Conservation (phyloP, 176 grass and related monocot species). For the Phoenix dactylifera region DNA sequence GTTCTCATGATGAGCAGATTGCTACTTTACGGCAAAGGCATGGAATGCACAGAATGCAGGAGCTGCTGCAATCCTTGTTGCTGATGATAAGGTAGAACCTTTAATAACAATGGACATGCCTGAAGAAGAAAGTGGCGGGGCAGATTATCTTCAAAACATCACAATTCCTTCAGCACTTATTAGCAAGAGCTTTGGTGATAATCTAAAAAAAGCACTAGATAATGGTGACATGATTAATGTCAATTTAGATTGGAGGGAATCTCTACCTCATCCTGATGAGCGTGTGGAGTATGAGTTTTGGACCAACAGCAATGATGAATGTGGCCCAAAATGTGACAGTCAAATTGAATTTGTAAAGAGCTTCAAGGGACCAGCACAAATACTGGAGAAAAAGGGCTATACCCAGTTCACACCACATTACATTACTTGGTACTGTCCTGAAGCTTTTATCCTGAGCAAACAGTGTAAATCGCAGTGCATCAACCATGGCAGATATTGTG, state of each 20-base stretch:
- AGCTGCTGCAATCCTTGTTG: conserved; percentile 69
- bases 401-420: conserved; percentile 81
- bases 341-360: conserved; percentile 86
- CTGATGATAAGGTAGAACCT: conserved; percentile 78
- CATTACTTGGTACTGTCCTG: conserved; percentile 83
- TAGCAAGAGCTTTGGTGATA: conserved; percentile 60
- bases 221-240: conserved; percentile 74
- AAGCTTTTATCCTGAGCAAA: conserved; percentile 56
- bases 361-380: conserved; percentile 73
- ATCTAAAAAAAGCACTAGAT: conserved; percentile 41
- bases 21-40: conserved; percentile 88
- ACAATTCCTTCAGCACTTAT: conserved; percentile 74
- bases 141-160: conserved; percentile 64
- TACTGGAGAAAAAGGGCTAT: conserved; percentile 82
- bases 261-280: conserved; percentile 74
- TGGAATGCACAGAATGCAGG: conserved; percentile 87
- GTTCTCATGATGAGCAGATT: conserved; percentile 31
- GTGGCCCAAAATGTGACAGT: conserved; percentile 73
- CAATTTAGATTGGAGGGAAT: conserved; percentile 86
- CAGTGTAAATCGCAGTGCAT: conserved; percentile 79
- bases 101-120: conserved; percentile 94
- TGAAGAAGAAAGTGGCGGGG: conserved; percentile 36
- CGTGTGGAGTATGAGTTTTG: conserved; percentile 87
- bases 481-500: conserved; percentile 69
- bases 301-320: conserved; percentile 91